Evolutionary conservation across 768 basidiomycete species (phyloP).

Genomic region (Rhizopogon vinicolor): DNA sequence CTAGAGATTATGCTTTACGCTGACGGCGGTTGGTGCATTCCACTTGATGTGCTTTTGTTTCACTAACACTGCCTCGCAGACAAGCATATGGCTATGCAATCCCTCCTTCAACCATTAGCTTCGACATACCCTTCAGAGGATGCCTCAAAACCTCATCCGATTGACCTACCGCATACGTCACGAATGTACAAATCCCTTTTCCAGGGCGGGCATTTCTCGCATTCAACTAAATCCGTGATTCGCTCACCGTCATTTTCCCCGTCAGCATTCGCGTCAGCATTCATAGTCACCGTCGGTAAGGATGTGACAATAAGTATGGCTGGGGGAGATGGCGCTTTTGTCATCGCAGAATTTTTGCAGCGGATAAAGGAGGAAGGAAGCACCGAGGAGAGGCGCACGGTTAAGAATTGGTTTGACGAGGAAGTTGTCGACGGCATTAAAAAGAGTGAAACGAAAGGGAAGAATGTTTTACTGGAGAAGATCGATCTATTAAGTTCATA

Average conservation of each 20-base stretch:
- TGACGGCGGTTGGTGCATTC: constrained; percentile 63
- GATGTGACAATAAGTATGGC: constrained; percentile 53
- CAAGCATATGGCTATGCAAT: constrained; percentile 56
- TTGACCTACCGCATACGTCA: constrained; percentile 79
- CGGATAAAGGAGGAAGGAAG: constrained; percentile 42
- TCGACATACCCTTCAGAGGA: constrained; percentile 54
- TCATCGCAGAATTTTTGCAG: constrained; percentile 70
- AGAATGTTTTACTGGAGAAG: constrained; percentile 62
- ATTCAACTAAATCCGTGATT: constrained; percentile 49
- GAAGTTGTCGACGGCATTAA: constrained; percentile 45
- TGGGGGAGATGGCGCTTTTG: constrained; percentile 62
- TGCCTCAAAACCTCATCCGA: constrained; percentile 49
- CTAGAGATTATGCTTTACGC: constrained; percentile 81
- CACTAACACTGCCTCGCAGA: constrained; percentile 38
- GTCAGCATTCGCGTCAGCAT: constrained; percentile 51
- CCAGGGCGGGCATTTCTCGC: constrained; percentile 87
- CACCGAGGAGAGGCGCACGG: constrained; percentile 33
- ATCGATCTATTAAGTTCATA: constrained; percentile 27
- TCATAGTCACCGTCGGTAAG: constrained; percentile 50
- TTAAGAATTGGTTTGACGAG: constrained; percentile 57
- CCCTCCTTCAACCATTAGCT: constrained; percentile 56
- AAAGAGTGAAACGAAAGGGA: constrained; percentile 62
- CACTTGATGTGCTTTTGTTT: background rate
- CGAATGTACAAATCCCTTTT: constrained; percentile 86
- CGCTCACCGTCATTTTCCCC: constrained; percentile 53